Evolutionary conservation across 1,284 basidiomycete genomes (phyloP), one percentile per base, ranked within the genome.

Genomic region (Microstroma glucosiphilum): DNA sequence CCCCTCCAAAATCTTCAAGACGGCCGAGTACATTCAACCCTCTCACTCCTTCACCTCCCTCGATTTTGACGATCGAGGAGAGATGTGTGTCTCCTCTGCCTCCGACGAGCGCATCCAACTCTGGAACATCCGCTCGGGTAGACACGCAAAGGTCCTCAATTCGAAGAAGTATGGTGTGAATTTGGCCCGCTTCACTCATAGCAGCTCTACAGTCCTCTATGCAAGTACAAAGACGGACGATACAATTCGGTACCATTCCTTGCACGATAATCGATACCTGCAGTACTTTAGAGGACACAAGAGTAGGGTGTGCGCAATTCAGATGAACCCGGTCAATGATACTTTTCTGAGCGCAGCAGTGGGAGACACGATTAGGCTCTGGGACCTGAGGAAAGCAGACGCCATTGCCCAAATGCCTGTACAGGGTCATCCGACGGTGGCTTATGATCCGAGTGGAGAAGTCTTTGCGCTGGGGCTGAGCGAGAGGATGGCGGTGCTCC

Each of bases 81-180:
- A 92, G 68, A 84, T 85, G 64, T 82, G 94, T 49, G 83, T 97
- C 43, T 94, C 92, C 4, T 88, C 91, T 0, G 87, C 84, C n/a
- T 89, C 96, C 77, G 94, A 98, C 76, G 93, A 97, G 80, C 88
- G 87, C 1, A 91, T 98, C 79, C 85, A 90, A 56, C 75, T 96
- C 61, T 98, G 92, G 78, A 92, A 86, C 79, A 89, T 88, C 75
- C 88, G 88, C 82, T 86, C 85, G 70, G 96, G 93, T 17, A 25
- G 21, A 41, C 46, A 51, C 13, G 30, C 25, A 4, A 91, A 91
- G 80, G 88, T 87, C 1, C 80, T 93, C 2, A 87, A 89, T 71
- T 96, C 92, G 0, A 91, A 93, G 80, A 99, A 99, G 80, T 98
- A 98, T 79, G 96, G 96, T 0, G 89, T 92, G 37, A 89, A 93